These are phyloP conservation scores for Penicillium paxilli DNA, from an alignment of 495 filamentous ascomycete species.

Conservation along the genomic window DNA sequence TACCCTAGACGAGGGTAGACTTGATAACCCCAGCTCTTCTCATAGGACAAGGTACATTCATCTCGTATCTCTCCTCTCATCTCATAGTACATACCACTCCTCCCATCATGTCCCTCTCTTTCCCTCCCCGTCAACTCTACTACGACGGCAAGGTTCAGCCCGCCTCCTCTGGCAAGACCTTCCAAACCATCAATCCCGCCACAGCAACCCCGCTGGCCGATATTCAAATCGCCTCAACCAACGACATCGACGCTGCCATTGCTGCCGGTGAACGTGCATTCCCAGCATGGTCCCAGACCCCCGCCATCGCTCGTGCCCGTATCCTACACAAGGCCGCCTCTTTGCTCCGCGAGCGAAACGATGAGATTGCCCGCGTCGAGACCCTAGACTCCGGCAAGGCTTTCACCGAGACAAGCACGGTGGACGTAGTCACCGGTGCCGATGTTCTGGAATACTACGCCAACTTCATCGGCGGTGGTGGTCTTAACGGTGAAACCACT, in stretches of 20 bases:
- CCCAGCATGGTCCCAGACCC: slow-evolving; percentile 63
- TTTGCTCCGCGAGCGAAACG: slow-evolving; percentile 65
- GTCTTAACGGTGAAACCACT: slow-evolving; percentile 66
- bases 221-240: slow-evolving; percentile 60
- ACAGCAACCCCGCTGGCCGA: slow-evolving; percentile 62
- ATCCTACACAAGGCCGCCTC: slow-evolving; percentile 69
- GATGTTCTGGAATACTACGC: slow-evolving; percentile 80
- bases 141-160: slow-evolving; percentile 63
- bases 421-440: slow-evolving; percentile 72
- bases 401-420: slow-evolving; percentile 71
- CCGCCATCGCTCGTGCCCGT: slow-evolving; percentile 63
- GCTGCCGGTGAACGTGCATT: slow-evolving; percentile 62
- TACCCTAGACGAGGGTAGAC: too few relatives aligned
- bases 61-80: neutral
- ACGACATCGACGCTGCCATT: slow-evolving; percentile 68
- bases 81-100: neutral
- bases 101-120: slow-evolving; percentile 38
- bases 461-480: slow-evolving; percentile 67
- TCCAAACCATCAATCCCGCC: slow-evolving; percentile 68
- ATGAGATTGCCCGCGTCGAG: slow-evolving; percentile 68
- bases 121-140: slow-evolving; percentile 60
- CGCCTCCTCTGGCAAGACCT: slow-evolving; percentile 59
- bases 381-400: slow-evolving; percentile 76
- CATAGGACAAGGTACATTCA: too few relatives aligned
- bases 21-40: too few relatives aligned